Conservation (phyloP, 805 yeast genomes). For the Teunomyces gatunensis region DNA sequence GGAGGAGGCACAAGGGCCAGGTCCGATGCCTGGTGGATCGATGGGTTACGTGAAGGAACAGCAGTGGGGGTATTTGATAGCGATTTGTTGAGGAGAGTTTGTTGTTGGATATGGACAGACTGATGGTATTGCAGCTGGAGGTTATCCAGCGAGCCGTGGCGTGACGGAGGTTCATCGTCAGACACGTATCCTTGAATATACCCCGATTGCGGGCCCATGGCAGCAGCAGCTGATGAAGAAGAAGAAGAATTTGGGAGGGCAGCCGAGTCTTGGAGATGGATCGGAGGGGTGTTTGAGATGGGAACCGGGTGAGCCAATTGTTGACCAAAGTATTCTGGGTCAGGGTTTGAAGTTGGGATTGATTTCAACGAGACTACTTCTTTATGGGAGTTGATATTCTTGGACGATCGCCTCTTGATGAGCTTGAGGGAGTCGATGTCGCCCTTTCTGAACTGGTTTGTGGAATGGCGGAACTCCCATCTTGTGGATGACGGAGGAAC, state of each 20-base stretch:
- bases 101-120: conserved; percentile 1
- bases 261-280: not conserved
- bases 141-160: not conserved
- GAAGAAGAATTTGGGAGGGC: conserved; percentile 1
- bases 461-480: conserved; percentile 91
- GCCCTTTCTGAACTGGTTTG: conserved; percentile 76
- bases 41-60: not conserved
- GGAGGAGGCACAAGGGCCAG: conserved; percentile 8
- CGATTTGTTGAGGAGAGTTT: not conserved
- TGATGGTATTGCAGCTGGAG: conserved; percentile 4
- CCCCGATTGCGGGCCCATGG: not conserved
- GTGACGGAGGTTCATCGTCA: not conserved
- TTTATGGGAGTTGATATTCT: conserved; percentile 35
- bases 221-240: not conserved
- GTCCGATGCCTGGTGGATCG: not conserved
- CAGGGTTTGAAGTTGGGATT: conserved; percentile 21
- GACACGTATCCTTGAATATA: not conserved
- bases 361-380: conserved; percentile 37
- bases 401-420: conserved; percentile 72
- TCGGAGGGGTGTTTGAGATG: not conserved
- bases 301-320: not conserved
- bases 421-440: conserved; percentile 68
- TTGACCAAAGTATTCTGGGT: conserved; percentile 2
- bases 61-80: not conserved
- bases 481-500: conserved; percentile 19